Conservation (phyloP, 75 land plant species). For the Selaginella tamariscina region DNA sequence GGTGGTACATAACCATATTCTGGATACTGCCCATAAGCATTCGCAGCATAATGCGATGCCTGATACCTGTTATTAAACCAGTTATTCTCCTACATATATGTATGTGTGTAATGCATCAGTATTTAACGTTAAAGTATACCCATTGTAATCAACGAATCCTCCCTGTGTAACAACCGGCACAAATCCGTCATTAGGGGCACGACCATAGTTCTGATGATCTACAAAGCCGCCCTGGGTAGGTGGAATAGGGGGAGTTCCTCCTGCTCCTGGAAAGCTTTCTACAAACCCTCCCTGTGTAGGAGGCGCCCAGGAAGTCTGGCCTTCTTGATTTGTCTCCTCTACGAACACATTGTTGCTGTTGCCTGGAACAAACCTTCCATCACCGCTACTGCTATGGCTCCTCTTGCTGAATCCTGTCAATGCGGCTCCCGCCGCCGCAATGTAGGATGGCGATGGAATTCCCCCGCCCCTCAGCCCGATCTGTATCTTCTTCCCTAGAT, state of each 20-base stretch:
- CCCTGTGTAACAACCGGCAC: background rate
- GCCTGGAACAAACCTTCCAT: background rate
- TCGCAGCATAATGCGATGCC: no score
- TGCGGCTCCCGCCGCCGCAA: background rate
- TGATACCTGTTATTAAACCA: no score
- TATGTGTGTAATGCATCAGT: no score
- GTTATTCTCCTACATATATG: no score
- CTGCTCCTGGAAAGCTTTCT: background rate
- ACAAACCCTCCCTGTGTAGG: background rate
- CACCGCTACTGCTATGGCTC: background rate
- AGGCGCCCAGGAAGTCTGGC: background rate
- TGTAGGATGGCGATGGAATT: background rate
- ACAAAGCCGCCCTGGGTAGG: background rate
- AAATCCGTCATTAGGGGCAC: background rate
- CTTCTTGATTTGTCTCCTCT: background rate
- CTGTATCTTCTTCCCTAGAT: background rate
- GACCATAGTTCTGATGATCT: background rate
- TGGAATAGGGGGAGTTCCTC: background rate
- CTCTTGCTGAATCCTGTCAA: background rate
- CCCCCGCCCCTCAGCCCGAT: no score
- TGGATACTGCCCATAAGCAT: no score
- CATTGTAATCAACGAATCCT: background rate
- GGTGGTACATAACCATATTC: no score
- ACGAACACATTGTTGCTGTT: no score
- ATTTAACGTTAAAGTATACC: no score